Evolutionary conservation across 140 eudicot genomes (phyloP).

Genomic region (Cichorium intybus): DNA sequence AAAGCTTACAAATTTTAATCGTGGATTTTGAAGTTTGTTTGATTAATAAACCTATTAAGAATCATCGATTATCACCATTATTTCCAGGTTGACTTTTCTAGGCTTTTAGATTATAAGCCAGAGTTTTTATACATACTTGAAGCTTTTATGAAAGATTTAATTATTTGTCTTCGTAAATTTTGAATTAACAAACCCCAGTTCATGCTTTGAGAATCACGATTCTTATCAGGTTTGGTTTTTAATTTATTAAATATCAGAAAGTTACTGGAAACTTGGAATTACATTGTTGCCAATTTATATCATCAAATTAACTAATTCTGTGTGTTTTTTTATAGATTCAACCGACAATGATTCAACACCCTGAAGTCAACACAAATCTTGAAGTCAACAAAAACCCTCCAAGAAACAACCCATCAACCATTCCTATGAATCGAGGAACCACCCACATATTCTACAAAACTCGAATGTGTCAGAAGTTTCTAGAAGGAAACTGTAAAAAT

Average conservation of each 20-base stretch:
- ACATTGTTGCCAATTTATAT: background rate
- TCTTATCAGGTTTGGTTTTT: background rate
- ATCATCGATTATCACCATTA: background rate
- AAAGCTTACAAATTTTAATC: too few species aligned
- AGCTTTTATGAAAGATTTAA: background rate
- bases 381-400: conserved; percentile 33
- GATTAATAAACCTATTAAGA: background rate
- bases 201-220: too few species aligned
- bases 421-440: conserved; percentile 45
- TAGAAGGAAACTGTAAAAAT: conserved; percentile 60
- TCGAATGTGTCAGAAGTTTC: conserved; percentile 60
- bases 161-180: too few species aligned
- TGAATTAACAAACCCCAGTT: background rate
- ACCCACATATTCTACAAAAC: conserved; percentile 78
- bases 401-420: conserved; percentile 30
- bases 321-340: background rate
- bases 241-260: too few species aligned
- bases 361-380: conserved; percentile 36
- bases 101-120: background rate
- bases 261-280: too few species aligned
- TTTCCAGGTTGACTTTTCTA: background rate
- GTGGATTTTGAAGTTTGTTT: background rate
- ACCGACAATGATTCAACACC: conserved; percentile 27
- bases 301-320: background rate
- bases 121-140: background rate